Conservation (phyloP, 2,329 filamentous ascomycete genomes). For the Paecilomyces niveus region DNA sequence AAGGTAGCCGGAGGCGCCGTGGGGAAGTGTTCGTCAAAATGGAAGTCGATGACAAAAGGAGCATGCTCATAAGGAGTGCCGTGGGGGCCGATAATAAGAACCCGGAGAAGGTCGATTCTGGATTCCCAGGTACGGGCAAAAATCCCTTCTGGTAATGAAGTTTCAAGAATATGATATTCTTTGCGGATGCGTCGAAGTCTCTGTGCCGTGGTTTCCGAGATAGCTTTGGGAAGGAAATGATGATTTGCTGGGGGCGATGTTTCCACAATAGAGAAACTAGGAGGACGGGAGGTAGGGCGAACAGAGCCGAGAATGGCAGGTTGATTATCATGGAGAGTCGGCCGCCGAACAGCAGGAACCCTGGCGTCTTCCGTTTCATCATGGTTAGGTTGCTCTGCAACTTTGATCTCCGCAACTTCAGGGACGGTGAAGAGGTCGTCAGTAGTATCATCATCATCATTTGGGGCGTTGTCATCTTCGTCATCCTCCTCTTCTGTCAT, state of each 20-base stretch:
- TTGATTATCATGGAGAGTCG: neutral
- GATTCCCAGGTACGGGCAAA: constrained; percentile 55
- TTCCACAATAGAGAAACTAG: constrained; percentile 36
- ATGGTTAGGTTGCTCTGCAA: neutral
- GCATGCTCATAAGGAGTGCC: constrained; percentile 56
- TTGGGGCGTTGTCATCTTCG: constrained; percentile 1
- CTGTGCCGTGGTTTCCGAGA: constrained; percentile 15
- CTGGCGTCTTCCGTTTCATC: constrained; percentile 4
- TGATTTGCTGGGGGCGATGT: constrained; percentile 36
- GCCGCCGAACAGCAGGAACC: neutral
- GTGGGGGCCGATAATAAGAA: constrained; percentile 51
- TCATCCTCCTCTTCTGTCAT: constrained; percentile 35
- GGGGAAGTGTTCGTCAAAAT: constrained; percentile 45
- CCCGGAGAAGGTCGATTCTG: constrained; percentile 51
- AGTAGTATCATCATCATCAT: neutral
- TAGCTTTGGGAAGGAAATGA: constrained; percentile 25
- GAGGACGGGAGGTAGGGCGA: constrained; percentile 13
- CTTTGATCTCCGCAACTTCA: constrained; percentile 6
- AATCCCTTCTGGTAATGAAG: constrained; percentile 48
- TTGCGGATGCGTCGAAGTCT: constrained; percentile 46
- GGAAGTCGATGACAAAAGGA: constrained; percentile 55
- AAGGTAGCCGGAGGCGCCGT: constrained; percentile 46
- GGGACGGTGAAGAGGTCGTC: neutral
- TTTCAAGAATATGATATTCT: constrained; percentile 52
- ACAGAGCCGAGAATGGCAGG: constrained; percentile 1